Conservation (phyloP, 2,329 filamentous ascomycete species). For the Karstenula rhodostoma region DNA sequence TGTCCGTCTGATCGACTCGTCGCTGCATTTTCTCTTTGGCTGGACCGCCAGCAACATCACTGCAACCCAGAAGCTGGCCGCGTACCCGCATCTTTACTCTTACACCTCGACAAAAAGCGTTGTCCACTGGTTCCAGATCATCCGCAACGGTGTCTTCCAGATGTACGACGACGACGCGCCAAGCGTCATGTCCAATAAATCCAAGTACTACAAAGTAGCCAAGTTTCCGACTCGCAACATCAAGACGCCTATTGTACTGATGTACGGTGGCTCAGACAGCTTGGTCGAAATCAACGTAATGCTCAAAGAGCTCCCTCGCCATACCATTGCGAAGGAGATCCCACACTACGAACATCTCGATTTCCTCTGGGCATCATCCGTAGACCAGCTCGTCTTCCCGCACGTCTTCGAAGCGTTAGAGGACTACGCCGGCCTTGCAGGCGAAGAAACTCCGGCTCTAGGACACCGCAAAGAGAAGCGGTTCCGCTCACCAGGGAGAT, state of each 20-base stretch:
- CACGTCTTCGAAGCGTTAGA: conserved; percentile 91
- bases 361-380: conserved; percentile 91
- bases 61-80: conserved; percentile 87
- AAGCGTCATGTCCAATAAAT: conserved; percentile 73
- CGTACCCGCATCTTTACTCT: conserved; percentile 94
- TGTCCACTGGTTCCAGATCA: conserved; percentile 99
- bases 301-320: conserved; percentile 83
- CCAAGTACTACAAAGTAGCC: conserved; percentile 93
- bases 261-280: conserved; percentile 94
- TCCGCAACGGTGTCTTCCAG: conserved; percentile 93
- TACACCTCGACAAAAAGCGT: conserved; percentile 97
- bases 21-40: conserved; percentile 83
- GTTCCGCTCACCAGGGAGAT: conserved; percentile 40
- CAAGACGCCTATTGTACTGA: conserved; percentile 89
- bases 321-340: conserved; percentile 86
- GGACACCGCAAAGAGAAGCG: conserved; percentile 31
- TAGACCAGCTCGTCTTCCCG: conserved; percentile 83
- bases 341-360: conserved; percentile 96
- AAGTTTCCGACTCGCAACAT: conserved; percentile 98
- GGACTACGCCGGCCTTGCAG: conserved; percentile 57
- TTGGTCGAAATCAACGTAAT: conserved; percentile 93
- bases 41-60: conserved; percentile 89
- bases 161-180: conserved; percentile 98
- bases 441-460: conserved; percentile 6
- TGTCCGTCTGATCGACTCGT: conserved; percentile 83